Conservation (phyloP, 163 green algal species). For the Picocystis sp. region DNA sequence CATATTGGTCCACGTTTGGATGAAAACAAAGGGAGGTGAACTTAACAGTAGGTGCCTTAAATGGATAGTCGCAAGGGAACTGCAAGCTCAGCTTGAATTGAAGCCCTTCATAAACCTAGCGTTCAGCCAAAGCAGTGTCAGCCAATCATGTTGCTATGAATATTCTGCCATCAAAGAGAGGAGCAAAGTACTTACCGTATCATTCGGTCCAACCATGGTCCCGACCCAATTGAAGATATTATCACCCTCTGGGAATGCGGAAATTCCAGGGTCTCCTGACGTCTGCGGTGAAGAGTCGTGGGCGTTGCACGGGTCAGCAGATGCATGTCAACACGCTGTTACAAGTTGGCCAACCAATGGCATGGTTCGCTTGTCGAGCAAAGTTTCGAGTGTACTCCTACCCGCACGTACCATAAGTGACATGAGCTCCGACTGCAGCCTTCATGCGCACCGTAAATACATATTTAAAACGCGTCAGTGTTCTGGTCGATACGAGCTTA, state of each 20-base stretch:
- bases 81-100: constrained; percentile 49
- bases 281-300: constrained; percentile 6
- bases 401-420: constrained; percentile 12
- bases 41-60: constrained; percentile 48
- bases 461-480: background rate
- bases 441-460: background rate
- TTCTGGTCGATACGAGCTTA: no score
- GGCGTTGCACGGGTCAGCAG: background rate
- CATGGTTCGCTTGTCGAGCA: background rate
- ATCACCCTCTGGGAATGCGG: constrained; percentile 57
- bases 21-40: constrained; percentile 65
- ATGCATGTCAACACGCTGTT: background rate
- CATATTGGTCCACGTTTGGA: constrained; percentile 57
- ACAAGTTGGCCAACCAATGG: no score
- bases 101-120: constrained; percentile 42
- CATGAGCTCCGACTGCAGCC: constrained; percentile 25
- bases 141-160: background rate
- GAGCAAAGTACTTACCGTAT: constrained; percentile 17
- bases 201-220: constrained; percentile 43
- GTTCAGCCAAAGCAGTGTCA: background rate
- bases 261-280: constrained; percentile 36
- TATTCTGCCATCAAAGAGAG: background rate
- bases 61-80: constrained; percentile 55
- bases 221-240: constrained; percentile 60
- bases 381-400: background rate